Evolutionary conservation across 2,329 filamentous ascomycete genomes (phyloP).

Genomic region (Claviceps capensis): DNA sequence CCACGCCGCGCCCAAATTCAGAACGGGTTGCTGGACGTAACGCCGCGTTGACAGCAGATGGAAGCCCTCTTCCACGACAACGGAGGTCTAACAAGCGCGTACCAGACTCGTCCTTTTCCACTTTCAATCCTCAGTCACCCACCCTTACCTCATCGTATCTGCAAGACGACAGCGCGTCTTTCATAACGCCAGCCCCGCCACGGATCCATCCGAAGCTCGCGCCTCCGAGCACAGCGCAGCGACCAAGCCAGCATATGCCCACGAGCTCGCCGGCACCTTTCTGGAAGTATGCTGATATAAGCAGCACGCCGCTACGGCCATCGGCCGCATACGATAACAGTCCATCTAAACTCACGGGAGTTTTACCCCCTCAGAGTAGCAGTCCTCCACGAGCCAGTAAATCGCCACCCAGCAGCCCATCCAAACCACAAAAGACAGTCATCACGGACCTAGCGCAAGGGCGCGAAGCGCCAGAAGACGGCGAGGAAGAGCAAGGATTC

Average conservation of each 20-base stretch:
- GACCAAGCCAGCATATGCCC: constrained; percentile 74
- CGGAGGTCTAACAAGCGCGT: constrained; percentile 25
- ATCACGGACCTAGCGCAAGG: constrained; percentile 11
- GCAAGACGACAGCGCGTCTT: constrained; percentile 45
- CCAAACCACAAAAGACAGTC: constrained; percentile 23
- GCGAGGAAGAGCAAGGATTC: constrained; percentile 38
- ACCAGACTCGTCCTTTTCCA: constrained; percentile 30
- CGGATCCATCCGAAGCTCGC: constrained; percentile 61
- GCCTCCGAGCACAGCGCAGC: constrained; percentile 66
- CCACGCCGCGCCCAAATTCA: constrained; percentile 42
- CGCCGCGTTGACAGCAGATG: constrained; percentile 35
- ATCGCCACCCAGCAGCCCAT: constrained; percentile 40
- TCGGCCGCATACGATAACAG: constrained; percentile 40
- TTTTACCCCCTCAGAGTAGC: constrained; percentile 38
- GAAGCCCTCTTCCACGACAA: constrained; percentile 47
- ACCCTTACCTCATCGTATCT: constrained; percentile 48
- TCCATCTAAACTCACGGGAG: constrained; percentile 36
- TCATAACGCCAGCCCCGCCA: constrained; percentile 60
- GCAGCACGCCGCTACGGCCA: constrained; percentile 53
- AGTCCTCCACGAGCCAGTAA: constrained; percentile 39
- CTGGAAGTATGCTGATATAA: constrained; percentile 73
- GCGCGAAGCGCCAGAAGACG: constrained; percentile 17
- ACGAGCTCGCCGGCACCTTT: constrained; percentile 77
- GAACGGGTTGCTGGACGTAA: constrained; percentile 24
- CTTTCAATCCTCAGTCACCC: constrained; percentile 43